Percentiles rank a stretch among this genome's conserved stretches.
Evolutionary conservation across 2,329 filamentous ascomycete species (phyloP).

Genomic region (Laburnicola sp.): DNA sequence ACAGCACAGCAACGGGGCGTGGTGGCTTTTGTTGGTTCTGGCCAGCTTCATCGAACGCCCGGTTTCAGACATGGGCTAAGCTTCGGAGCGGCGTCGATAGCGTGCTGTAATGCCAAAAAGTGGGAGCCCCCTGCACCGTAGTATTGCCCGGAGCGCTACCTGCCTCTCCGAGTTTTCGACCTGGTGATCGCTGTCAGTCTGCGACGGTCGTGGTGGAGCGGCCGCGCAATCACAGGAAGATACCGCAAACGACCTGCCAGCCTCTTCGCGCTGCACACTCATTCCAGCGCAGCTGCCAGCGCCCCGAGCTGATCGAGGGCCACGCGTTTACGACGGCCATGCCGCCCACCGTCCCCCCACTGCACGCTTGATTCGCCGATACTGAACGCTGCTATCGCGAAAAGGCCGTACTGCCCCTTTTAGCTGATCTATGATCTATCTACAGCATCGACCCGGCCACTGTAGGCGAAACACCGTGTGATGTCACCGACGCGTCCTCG

Average conservation of each 20-base stretch:
- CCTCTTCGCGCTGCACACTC: background rate
- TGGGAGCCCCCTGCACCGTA: background rate
- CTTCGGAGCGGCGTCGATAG: background rate
- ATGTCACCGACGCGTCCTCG: background rate
- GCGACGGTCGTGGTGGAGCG: conserved; percentile 3
- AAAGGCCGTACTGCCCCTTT: background rate
- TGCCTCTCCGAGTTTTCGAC: background rate
- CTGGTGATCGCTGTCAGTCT: conserved; percentile 1
- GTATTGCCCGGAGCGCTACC: background rate
- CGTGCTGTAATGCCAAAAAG: background rate
- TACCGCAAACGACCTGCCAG: conserved; percentile 1
- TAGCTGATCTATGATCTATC: no score
- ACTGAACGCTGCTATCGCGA: background rate
- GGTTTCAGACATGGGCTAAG: conserved; percentile 9
- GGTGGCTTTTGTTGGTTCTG: conserved; percentile 6
- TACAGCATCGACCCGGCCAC: no score
- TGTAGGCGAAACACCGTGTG: background rate
- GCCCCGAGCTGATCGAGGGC: conserved; percentile 1
- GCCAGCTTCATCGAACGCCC: background rate
- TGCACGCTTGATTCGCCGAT: background rate
- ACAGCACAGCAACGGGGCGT: background rate
- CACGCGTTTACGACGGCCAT: conserved; percentile 13
- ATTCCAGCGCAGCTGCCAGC: conserved; percentile 2
- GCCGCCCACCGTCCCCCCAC: background rate
- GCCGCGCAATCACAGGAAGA: background rate